Conservation (phyloP, 2,329 filamentous ascomycete species). For the Diaporthe sp. region DNA sequence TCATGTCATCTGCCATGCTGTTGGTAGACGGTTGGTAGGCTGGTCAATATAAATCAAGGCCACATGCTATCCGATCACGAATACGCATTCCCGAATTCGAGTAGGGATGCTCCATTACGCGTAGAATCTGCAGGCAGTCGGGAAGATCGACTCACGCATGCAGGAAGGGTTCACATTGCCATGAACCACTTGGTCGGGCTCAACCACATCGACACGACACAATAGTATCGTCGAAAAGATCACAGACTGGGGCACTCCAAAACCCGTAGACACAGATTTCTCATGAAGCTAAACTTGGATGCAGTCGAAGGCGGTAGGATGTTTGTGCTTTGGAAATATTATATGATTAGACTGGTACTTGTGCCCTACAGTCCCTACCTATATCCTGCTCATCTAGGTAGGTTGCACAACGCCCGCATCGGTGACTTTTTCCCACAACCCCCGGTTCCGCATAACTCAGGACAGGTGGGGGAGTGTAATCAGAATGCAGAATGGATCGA, state of each 20-base stretch:
- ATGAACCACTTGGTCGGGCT: too few species aligned
- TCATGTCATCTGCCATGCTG: neutral
- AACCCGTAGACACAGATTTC: neutral
- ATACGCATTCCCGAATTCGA: slow-evolving; percentile 7
- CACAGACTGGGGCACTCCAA: neutral
- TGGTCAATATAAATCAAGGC: neutral
- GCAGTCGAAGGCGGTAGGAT: neutral
- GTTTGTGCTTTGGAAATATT: neutral
- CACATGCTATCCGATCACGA: neutral
- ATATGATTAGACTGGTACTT: neutral
- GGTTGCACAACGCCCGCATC: neutral
- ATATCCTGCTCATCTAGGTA: neutral
- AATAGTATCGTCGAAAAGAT: too few species aligned
- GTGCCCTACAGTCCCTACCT: neutral
- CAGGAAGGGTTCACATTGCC: neutral
- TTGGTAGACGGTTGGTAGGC: neutral
- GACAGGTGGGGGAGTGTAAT: neutral
- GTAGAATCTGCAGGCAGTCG: neutral
- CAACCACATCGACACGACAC: neutral
- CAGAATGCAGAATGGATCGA: neutral
- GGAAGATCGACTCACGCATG: too few species aligned
- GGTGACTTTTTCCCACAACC: neutral
- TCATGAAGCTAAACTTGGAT: too few species aligned
- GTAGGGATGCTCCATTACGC: neutral
- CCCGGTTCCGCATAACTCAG: neutral